Percentiles rank a stretch among this genome's conserved stretches.
Conservation (phyloP, 176 grass and related monocot genomes). For the Carex cristatella region DNA sequence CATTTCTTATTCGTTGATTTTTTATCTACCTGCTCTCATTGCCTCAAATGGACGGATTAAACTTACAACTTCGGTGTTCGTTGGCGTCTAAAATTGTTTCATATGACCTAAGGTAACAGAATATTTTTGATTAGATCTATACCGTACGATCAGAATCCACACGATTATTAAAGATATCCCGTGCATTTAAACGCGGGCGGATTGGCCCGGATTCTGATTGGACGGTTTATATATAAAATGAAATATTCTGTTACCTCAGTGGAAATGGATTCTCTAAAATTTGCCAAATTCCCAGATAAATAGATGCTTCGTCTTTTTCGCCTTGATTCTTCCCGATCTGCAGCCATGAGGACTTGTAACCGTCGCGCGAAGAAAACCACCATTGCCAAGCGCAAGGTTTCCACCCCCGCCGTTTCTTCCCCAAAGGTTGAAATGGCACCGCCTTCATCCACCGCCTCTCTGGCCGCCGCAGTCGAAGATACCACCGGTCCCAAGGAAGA, state of each 20-base stretch:
- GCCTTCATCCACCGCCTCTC: background rate
- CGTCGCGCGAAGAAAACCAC: slow-evolving; percentile 9
- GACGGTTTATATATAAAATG: background rate
- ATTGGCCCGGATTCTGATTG: background rate
- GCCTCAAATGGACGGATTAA: no score
- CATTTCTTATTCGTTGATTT: no score
- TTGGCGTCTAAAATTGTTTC: no score
- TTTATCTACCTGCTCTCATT: no score
- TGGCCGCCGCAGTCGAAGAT: background rate
- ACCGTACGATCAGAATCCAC: no score
- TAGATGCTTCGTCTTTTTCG: background rate
- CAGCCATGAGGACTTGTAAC: background rate
- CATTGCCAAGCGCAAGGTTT: background rate
- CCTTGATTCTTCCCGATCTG: background rate
- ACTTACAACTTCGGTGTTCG: no score
- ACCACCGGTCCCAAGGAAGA: background rate
- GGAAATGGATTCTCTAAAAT: background rate
- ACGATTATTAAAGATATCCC: no score
- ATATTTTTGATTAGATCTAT: no score
- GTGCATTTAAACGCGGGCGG: no score
- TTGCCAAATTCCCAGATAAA: background rate
- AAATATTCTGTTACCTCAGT: background rate
- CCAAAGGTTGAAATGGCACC: background rate
- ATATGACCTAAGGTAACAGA: no score
- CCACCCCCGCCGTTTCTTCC: background rate